A percentile compares a stretch with the other conserved stretches of the same genome.
Evolutionary conservation across 208 protist species (phyloP).

Genomic region (Angomonas deanei): DNA sequence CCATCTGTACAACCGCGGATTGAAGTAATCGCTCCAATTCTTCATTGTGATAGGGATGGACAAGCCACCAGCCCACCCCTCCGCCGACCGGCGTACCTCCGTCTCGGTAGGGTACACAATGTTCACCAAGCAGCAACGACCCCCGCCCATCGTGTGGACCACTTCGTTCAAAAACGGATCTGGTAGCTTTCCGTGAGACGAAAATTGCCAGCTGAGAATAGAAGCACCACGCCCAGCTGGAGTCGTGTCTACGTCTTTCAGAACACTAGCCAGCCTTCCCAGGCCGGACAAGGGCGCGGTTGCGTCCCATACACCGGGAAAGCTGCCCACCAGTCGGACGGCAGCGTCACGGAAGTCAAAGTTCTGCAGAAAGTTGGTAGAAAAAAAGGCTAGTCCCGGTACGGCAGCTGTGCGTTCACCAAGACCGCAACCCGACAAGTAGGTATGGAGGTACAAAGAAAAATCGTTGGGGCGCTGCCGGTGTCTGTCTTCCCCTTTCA

Average conservation of each 20-base stretch:
- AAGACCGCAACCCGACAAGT: background rate
- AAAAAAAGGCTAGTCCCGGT: constrained; percentile 21
- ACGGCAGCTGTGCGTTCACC: background rate
- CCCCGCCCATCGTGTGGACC: constrained; percentile 32
- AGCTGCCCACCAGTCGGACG: constrained; percentile 57
- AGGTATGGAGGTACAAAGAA: background rate
- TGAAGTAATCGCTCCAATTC: constrained; percentile 59
- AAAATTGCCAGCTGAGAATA: constrained; percentile 78
- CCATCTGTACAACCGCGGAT: constrained; percentile 69
- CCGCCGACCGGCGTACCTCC: constrained; percentile 62
- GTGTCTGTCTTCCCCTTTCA: too few species aligned
- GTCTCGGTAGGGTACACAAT: constrained; percentile 78
- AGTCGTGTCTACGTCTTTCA: constrained; percentile 1
- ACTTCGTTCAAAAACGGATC: constrained; percentile 40
- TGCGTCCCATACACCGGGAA: constrained; percentile 44
- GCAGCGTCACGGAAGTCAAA: constrained; percentile 52
- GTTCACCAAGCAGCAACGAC: constrained; percentile 22
- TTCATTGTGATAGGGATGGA: constrained; percentile 55
- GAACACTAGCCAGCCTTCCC: constrained; percentile 21
- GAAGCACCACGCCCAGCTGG: background rate
- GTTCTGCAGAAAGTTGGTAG: constrained; percentile 30
- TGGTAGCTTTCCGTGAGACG: constrained; percentile 64
- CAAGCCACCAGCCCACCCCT: constrained; percentile 72
- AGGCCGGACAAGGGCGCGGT: constrained; percentile 25
- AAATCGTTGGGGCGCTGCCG: too few species aligned